Evolutionary conservation across 495 filamentous ascomycete genomes (phyloP), one percentile per base, ranked within the genome.

Genomic region (Thermochaetoides thermophila): DNA sequence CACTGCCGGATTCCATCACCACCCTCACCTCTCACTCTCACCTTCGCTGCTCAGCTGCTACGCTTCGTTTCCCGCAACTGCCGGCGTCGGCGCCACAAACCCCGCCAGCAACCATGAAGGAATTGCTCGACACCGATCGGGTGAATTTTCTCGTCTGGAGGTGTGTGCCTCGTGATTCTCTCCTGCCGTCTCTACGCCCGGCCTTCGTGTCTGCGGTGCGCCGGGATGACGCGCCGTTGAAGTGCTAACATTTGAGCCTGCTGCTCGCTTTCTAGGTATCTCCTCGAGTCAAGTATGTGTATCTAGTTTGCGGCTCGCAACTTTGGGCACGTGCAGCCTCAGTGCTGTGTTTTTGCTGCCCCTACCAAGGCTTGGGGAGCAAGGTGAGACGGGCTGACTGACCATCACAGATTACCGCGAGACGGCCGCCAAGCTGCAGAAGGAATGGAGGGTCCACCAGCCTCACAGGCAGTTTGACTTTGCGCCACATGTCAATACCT

Each of bases 71-170:
- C n/a, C n/a, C n/a, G n/a, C n/a, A n/a, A n/a, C 38, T 42, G 38
- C 27, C 39, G 22, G 23, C 41, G 43, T 37, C 35, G 38, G 41
- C 6, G 21, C 6, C 21, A 24, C 21, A 6, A 6, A 24, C 21
- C 21, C 11, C 21, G 21, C 21, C 21, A 37, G 37, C 55, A 47
- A 61, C 46, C 35, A 68, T 71, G 66, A 72, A 72, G 53, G 68
- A 72, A 50, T 47, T 60, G 39, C 71, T 97, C 49, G 79, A 82
- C 57, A 87, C 84, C 40, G 74, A 95, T 66, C 79, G 87, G 63
- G 74, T 96, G 65, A 97, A 96, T 71, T 96, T 87, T 68, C 68
- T 97, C 63, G 82, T 97, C 66, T 93, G 85, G 82, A 85, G 85
- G 83, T 95, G 71, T 59, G 83, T 71, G 21, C 6, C 11, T 11